Conservation (phyloP, 495 filamentous ascomycete species). For the Trichocladium uniseriatum region DNA sequence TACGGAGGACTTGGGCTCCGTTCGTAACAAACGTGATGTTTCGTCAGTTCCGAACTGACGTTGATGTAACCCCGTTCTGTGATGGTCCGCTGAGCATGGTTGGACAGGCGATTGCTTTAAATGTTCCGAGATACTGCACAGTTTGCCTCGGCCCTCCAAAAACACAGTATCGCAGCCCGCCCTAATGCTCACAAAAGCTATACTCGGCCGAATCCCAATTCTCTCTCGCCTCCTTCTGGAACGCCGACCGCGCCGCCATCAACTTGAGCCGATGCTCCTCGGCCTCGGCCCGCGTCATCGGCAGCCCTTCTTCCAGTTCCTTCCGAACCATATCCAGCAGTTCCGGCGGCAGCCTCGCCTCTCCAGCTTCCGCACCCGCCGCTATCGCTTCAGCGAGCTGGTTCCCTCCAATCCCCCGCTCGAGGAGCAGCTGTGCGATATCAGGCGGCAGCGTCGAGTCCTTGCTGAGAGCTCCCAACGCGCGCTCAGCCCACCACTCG, state of each 20-base stretch:
- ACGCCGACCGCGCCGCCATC: constrained; percentile 35
- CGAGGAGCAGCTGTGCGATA: constrained; percentile 25
- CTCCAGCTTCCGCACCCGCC: no score
- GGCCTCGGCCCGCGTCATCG: constrained; percentile 38
- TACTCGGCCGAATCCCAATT: neutral
- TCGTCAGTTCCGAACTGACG: no score
- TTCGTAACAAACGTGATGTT: no score
- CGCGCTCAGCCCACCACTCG: constrained; percentile 32
- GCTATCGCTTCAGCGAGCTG: constrained; percentile 14
- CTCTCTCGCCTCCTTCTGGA: neutral
- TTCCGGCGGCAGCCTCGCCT: constrained; percentile 29
- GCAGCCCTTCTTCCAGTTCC: constrained; percentile 8
- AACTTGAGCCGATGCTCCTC: constrained; percentile 37
- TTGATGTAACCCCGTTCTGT: no score
- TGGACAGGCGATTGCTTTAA: no score
- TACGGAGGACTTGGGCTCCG: no score
- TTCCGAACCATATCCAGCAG: constrained; percentile 31
- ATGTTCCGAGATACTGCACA: no score
- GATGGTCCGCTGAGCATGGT: no score
- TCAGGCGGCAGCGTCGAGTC: constrained; percentile 14
- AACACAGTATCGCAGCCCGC: no score
- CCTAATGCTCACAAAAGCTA: constrained; percentile 13
- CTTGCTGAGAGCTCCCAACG: neutral
- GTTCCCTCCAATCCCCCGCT: constrained; percentile 20
- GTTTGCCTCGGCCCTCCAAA: no score